These are phyloP conservation scores for Neospermospora avenae DNA, from an alignment of 2,329 filamentous ascomycete species.

Conservation along the genomic window DNA sequence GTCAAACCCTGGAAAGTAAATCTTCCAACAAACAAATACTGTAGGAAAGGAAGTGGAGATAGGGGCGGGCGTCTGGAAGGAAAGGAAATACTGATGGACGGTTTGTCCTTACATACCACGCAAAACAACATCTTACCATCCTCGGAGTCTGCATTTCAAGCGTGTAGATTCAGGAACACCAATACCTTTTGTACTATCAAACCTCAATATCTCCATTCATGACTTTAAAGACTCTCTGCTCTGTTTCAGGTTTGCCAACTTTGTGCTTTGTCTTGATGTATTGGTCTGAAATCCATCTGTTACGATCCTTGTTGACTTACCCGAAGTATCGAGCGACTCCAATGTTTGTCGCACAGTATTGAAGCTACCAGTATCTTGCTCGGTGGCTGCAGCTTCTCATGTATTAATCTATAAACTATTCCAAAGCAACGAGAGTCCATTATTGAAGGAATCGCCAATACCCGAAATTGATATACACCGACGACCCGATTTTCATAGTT, in stretches of 20 bases:
- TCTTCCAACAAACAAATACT: background rate
- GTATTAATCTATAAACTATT: too few species aligned
- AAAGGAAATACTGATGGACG: constrained; percentile 3
- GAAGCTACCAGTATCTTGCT: too few species aligned
- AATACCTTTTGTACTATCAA: constrained; percentile 11
- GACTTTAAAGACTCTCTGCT: constrained; percentile 2
- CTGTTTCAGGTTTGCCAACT: background rate
- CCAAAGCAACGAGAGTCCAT: too few species aligned
- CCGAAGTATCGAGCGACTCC: too few species aligned
- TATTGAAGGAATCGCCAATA: too few species aligned
- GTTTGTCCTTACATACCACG: constrained; percentile 1
- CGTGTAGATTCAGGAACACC: constrained; percentile 6
- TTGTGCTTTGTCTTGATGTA: too few species aligned
- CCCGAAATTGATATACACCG: too few species aligned
- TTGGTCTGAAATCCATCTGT: too few species aligned
- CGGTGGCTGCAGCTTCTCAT: too few species aligned
- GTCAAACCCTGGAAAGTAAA: constrained; percentile 58
- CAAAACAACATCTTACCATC: background rate
- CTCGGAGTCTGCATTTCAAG: constrained; percentile 9
- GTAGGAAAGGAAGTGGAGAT: background rate
- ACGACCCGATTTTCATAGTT: too few species aligned
- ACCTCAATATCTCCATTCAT: constrained; percentile 3
- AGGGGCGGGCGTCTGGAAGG: constrained; percentile 7
- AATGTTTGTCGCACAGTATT: too few species aligned
- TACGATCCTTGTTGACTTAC: too few species aligned